These are phyloP conservation scores for Pythium chondricola DNA, from an alignment of 352 stramenopile genomes.

Conservation along the genomic window DNA sequence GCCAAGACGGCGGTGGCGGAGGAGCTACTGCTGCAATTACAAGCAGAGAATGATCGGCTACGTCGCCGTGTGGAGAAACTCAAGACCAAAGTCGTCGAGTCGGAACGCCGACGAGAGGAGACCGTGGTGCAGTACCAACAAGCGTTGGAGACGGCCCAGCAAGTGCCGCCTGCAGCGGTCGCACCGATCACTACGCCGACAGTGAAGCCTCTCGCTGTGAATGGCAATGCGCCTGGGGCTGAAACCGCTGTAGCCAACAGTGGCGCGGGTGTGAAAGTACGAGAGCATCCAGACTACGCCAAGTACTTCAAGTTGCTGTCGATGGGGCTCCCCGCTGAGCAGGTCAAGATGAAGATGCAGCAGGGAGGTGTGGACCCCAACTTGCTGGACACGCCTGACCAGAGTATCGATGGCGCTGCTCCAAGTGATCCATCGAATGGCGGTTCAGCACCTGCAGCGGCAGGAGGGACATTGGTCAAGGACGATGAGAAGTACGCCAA, in stretches of 20 bases:
- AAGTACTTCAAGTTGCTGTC: constrained; percentile 84
- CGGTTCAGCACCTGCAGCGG: too few relatives aligned
- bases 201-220: constrained; percentile 8
- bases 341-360: constrained; percentile 86
- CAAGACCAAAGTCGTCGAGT: constrained; percentile 55
- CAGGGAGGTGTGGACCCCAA: constrained; percentile 56
- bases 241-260: constrained; percentile 8
- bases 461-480: constrained; percentile 40
- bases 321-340: constrained; percentile 73
- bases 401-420: constrained; percentile 41
- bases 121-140: constrained; percentile 41
- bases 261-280: constrained; percentile 33
- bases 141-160: constrained; percentile 15
- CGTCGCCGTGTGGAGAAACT: constrained; percentile 67
- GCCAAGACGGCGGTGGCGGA: constrained; percentile 22
- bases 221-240: constrained; percentile 13
- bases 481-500: constrained; percentile 86
- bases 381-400: constrained; percentile 65
- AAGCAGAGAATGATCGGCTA: constrained; percentile 76
- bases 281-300: constrained; percentile 65
- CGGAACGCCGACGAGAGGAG: constrained; percentile 45
- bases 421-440: too few relatives aligned
- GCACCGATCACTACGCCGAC: constrained; percentile 6
- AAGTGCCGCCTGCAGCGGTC: constrained; percentile 3
- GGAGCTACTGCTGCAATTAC: constrained; percentile 40